Conservation (phyloP, 208 protist genomes). For the Crithidia bombi region DNA sequence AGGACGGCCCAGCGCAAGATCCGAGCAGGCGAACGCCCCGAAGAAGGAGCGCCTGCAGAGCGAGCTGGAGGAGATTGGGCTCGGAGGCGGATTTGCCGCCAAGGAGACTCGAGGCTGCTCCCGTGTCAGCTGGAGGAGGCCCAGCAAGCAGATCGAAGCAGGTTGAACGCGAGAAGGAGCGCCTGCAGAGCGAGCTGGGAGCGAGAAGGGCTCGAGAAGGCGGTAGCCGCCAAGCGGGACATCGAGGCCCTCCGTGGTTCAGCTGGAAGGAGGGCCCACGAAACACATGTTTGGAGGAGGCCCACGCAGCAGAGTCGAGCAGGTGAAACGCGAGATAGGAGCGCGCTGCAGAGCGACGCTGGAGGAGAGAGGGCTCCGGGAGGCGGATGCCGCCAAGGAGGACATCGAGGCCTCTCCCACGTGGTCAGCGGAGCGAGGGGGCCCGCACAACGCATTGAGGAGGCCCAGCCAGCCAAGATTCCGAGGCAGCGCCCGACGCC, state of each 20-base stretch:
- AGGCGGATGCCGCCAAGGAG: slow-evolving; percentile 10
- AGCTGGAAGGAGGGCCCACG: no score
- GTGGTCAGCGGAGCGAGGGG: slow-evolving; percentile 1
- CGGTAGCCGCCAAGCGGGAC: slow-evolving; percentile 2
- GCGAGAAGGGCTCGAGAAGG: slow-evolving; percentile 8
- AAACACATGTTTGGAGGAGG: no score
- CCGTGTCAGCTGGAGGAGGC: slow-evolving; percentile 17
- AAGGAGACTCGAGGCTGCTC: slow-evolving; percentile 21
- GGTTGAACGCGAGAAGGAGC: slow-evolving; percentile 32
- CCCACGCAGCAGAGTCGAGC: no score
- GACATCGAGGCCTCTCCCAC: not conserved
- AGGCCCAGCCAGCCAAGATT: not conserved
- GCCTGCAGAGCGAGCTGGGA: slow-evolving; percentile 29
- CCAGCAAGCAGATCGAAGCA: slow-evolving; percentile 2
- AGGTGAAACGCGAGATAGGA: not conserved
- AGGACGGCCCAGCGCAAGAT: no score
- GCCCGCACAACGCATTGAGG: no score
- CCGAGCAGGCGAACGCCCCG: no score
- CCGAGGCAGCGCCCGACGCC: slow-evolving; percentile 9
- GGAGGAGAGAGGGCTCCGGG: slow-evolving; percentile 19
- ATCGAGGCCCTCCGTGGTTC: not conserved
- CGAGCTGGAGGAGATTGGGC: slow-evolving; percentile 20
- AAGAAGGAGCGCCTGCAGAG: slow-evolving; percentile 27
- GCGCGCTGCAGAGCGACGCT: slow-evolving; percentile 11
- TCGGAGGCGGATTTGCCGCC: not conserved